Base-by-base conservation (phyloP, 371 early-diverging fungal species). In the Saksenaea vasiformis region DNA sequence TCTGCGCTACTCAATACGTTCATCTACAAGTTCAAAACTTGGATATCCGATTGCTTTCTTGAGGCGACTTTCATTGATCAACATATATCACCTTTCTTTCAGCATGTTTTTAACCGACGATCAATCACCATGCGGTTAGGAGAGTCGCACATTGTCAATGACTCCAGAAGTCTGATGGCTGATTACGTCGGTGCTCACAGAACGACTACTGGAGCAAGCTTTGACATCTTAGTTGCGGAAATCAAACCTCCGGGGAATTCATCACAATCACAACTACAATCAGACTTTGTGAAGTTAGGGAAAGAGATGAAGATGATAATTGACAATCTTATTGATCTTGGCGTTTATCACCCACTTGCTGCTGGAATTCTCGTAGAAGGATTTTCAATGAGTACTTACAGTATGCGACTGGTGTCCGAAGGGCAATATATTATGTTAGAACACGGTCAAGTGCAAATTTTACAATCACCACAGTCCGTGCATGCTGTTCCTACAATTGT, bases 231-330 rank as follows among this genome's bases (percentile, higher is more conserved):
- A 7, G 2, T 7, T 4, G 44, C 38, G 24, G 56, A 62, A 11
- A 34, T 56, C 13, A 55, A 56, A 14, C 43, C 62, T 0, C 62
- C 39, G 0, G 13, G 2, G 7, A 54, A 54, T 1, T 37, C 39
- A 8, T 62, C 55, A n/a, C 27, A 28, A 10, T 5, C 14, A 8
- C 62, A 62, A 24, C 24, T 54, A 0, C 55, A 62, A 37, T 55
- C 62, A 0, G 62, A 62, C 15, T 62, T 62, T 38, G 56, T 62
- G 0, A 55, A 62, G 27, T 10, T 36, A 11, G 62, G 62, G 7
- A 62, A 62, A 17, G 55, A 62, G 27, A 26, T 62, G 62, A 54
- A 62, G 43, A 10, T 3, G 0, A 55, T 55, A 26, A 13, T 37
- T 13, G 62, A 62, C 27, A 0, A 38, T 11, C 43, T 62, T 14